Base-by-base conservation (phyloP, 805 yeast species). In the Wickerhamomyces xylosicus region DNA sequence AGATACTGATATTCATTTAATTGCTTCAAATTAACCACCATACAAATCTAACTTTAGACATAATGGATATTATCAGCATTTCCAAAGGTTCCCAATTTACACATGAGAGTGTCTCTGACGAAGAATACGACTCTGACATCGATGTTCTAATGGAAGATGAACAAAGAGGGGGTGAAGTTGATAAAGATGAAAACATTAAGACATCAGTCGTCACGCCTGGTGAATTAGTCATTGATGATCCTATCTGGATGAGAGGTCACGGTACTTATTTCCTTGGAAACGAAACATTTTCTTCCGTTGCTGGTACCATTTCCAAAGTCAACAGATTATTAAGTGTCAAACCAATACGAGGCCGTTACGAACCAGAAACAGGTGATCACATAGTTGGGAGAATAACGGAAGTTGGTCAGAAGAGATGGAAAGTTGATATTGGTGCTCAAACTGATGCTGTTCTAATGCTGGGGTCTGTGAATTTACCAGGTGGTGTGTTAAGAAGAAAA, bases 241-340 rank as follows among this genome's bases (percentile, higher is more conserved):
- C 95, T 6, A 72, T 80, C 2, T 92, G 97, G 97, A 92, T 92
- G 98, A 75, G 95, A 54, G 98, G 98, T 22, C 98, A 90, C 55
- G 98, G 98, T 5, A 92, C 97, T 0, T 92, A 86, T 57, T 75
- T 79, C 47, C 62, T 82, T 31, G 77, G 76, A 27, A 81, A 80
- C 47, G 66, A 71, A 49, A 86, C 96, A 0, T 86, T 74, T 57
- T 81, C 95, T 3, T 81, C 97, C 0, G 95, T 90, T 6, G 96
- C 96, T 0, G 99, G 99, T 4, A 77, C 79, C 10, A 79, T 92
- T 4, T 73, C 84, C 2, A 71, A 90, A 45, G 96, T 89, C 38
- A 92, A 92, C 59, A 77, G 89, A 51, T 67, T 92, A 42, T 67
- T 92, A 41, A 79, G 89, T 52, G 97, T 92, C 16, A 63, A 75